Conservation (phyloP, 495 filamentous ascomycete species). For the Penicillium salamii region DNA sequence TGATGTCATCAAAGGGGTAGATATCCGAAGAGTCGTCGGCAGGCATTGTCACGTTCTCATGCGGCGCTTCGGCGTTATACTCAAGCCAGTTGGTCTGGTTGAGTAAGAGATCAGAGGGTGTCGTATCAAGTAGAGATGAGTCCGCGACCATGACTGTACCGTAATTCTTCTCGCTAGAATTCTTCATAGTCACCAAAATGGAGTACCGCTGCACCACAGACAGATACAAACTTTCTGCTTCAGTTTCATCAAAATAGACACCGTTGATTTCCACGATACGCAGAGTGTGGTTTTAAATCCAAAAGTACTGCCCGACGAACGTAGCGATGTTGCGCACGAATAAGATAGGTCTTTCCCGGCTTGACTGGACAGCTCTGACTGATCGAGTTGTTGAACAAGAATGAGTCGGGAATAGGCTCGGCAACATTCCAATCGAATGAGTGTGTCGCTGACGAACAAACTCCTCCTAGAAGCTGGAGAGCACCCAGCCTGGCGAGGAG, state of each 20-base stretch:
- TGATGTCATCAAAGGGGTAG: constrained; percentile 49
- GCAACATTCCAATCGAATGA: constrained; percentile 50
- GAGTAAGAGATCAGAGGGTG: constrained; percentile 41
- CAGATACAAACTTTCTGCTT: constrained; percentile 62
- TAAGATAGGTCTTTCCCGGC: constrained; percentile 75
- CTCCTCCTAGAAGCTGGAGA: constrained; percentile 61
- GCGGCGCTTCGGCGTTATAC: constrained; percentile 57
- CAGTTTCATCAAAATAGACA: constrained; percentile 53
- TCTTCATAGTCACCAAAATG: constrained; percentile 64
- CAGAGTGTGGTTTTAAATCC: constrained; percentile 69
- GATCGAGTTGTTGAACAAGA: constrained; percentile 56
- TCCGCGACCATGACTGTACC: constrained; percentile 52
- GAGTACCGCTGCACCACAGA: constrained; percentile 71
- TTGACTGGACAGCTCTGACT: constrained; percentile 55
- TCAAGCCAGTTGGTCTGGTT: constrained; percentile 80
- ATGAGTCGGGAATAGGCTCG: constrained; percentile 51
- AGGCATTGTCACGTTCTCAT: constrained; percentile 50
- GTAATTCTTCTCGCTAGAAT: constrained; percentile 62
- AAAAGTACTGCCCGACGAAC: constrained; percentile 74
- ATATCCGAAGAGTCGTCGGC: constrained; percentile 42
- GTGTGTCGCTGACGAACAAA: constrained; percentile 44
- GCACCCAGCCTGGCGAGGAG: constrained; percentile 55
- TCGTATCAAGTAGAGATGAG: constrained; percentile 28
- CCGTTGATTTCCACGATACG: constrained; percentile 57
- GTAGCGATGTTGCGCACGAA: constrained; percentile 78